These are phyloP conservation scores for Chalciporus pseudorubinellus DNA, from an alignment of 768 basidiomycete species.

Conservation along the genomic window DNA sequence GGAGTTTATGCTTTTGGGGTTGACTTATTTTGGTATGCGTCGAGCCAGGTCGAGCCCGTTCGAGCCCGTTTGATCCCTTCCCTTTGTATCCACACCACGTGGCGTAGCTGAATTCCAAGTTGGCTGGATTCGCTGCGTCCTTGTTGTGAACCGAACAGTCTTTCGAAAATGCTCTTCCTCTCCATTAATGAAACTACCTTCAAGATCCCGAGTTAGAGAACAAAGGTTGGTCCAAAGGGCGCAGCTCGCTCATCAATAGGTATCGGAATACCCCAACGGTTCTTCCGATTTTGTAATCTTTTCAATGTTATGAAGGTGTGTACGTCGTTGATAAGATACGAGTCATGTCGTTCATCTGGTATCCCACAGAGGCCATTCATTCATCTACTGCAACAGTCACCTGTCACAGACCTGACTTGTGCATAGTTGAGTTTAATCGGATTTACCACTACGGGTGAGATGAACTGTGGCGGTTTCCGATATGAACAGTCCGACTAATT, in stretches of 20 bases:
- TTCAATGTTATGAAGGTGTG: neutral
- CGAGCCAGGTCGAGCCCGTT: neutral
- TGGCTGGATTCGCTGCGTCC: neutral
- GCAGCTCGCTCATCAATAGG: slow-evolving; percentile 1
- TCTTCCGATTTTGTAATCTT: neutral
- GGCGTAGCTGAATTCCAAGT: neutral
- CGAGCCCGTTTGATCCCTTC: neutral
- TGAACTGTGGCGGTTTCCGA: slow-evolving; percentile 10
- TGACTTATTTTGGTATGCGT: neutral
- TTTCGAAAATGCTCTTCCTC: neutral
- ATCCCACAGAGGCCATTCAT: slow-evolving; percentile 11
- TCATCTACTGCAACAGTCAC: neutral
- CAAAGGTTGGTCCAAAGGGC: neutral
- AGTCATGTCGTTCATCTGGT: slow-evolving; percentile 16
- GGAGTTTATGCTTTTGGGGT: neutral
- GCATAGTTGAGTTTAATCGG: slow-evolving; percentile 12
- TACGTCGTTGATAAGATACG: slow-evolving; percentile 14
- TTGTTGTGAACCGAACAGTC: neutral
- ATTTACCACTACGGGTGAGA: neutral
- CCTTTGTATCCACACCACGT: slow-evolving; percentile 5
- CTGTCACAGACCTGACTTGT: slow-evolving; percentile 8
- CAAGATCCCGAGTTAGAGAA: slow-evolving; percentile 8
- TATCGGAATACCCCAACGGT: slow-evolving; percentile 8
- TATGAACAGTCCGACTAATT: neutral
- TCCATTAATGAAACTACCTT: slow-evolving; percentile 6